phyloP scores from a whole-genome alignment of 805 yeast genomes.

The Barnettozyma pratensis region DNA sequence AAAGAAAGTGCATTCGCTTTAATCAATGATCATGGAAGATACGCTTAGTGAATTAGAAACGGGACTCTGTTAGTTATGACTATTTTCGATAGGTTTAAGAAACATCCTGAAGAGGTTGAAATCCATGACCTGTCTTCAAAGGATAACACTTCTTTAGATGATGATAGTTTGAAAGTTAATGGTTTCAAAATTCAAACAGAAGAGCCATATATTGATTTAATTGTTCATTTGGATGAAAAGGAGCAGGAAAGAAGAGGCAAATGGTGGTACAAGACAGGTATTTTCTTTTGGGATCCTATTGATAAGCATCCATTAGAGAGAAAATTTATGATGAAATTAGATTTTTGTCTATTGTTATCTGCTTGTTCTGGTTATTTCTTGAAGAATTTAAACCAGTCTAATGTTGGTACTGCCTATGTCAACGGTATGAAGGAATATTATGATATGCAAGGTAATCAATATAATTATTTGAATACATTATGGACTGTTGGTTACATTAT shows the following conservation, averaged over 20 bases:
- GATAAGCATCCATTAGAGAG: slow-evolving; percentile 27
- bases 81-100: not conserved
- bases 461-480: slow-evolving; percentile 37
- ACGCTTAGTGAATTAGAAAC: not conserved
- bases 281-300: slow-evolving; percentile 10
- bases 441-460: slow-evolving; percentile 36
- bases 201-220: slow-evolving; percentile 13
- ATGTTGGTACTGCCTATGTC: slow-evolving; percentile 40
- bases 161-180: slow-evolving; percentile 3
- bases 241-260: slow-evolving; percentile 9
- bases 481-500: slow-evolving; percentile 47
- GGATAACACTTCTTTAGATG: not conserved
- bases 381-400: slow-evolving; percentile 37
- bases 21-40: no score
- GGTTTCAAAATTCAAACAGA: slow-evolving; percentile 6
- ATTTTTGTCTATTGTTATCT: slow-evolving; percentile 34
- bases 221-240: slow-evolving; percentile 1
- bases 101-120: not conserved
- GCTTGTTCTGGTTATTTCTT: slow-evolving; percentile 42
- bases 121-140: not conserved
- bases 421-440: slow-evolving; percentile 43
- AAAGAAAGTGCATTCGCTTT: not conserved
- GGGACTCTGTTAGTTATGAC: not conserved
- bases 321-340: slow-evolving; percentile 29
- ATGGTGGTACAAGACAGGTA: slow-evolving; percentile 11